Evolutionary conservation across 2,329 filamentous ascomycete genomes (phyloP), one percentile per base, ranked within the genome.

Genomic region (Sporothrix pseudoabietina): DNA sequence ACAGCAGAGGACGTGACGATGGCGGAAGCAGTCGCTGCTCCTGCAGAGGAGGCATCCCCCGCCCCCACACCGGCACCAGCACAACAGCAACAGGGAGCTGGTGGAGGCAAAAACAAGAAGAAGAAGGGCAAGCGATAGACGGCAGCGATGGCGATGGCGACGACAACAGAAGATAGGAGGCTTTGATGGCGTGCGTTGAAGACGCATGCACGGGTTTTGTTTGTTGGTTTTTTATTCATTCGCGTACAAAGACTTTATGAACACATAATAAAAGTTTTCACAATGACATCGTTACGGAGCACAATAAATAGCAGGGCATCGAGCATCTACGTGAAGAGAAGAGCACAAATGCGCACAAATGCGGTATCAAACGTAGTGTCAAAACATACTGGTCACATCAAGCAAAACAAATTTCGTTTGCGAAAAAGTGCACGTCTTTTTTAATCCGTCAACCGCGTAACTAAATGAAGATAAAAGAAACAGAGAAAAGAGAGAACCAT

Each of bases 81-180:
- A 71, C 74, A 57, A n/a, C 75, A 35, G 6, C 72, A 57, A 73
- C 71, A 75, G 74, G 76, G 80, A 72, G 82, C 80, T 71, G 81
- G 82, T 73, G 77, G 82, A 59, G 84, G 84, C 59, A 85, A 85
- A 80, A 90, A 89, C 81, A 92, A 91, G 84, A 91, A 92, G 83
- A 91, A 90, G 82, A 91, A 91, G 82, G 89, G 89, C 63, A 91
- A 90, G 85, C 88, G 89, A 85, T 92, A 68, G 26, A 22, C 35
- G 35, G 35, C 35, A 35, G 35, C 2, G 35, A 8, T 26, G 26
- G 35, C 2, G 35, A 8, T 26, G 26, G 26, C 26, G 26, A 26
- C 26, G 26, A 26, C 26, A 26, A 26, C 26, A 26, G 26, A 26
- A 26, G 26, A 26, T 26, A 2, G 26, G 26, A 26, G 26, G 26